Evolutionary conservation across 257 asterid genomes (phyloP), one percentile per base, ranked within the genome.

Genomic region (Jaltomata sinuosa): DNA sequence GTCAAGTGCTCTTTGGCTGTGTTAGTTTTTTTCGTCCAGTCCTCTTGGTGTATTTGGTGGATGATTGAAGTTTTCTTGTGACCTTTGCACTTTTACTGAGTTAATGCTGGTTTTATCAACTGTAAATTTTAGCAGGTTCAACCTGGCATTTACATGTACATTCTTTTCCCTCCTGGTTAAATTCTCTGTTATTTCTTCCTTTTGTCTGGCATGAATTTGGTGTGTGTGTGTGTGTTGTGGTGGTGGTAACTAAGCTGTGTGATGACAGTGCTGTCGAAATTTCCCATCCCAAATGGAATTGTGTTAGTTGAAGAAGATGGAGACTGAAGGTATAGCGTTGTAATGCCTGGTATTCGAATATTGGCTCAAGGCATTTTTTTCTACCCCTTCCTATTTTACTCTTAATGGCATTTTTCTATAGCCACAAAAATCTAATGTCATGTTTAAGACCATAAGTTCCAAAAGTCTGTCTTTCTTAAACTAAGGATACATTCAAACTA

Each of bases 261-360:
- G 74, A 31, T 16, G 12, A 65, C 22, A 6, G 14, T 31, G 84
- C 96, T 97, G 10, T 92, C 85, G 83, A 94, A 93, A 87, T 88
- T 71, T 94, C 89, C 89, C 93, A 96, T 79, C 97, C 95, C 55
- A 89, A 40, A 78, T 93, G 97, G 99, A 97, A 81, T 82, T 86
- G 91, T 90, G 69, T 86, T 93, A 50, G n/a, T n/a, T n/a, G n/a
- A n/a, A n/a, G n/a, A n/a, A n/a, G n/a, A n/a, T n/a, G n/a, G 19
- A 25, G 36, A 61, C 69, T 27, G 19, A 25, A 61, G 2, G 36
- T 62, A 62, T 1, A 25, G 38, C 21, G 19, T 21, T 27, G 6
- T 62, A 62, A 38, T 21, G n/a, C 71, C 6, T 62, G 71, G 21
- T 62, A 62, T 62, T 62, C 40, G 11, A 29, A 14, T 62, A 62